phyloP scores from a whole-genome alignment of 495 filamentous ascomycete species.

The Parathielavia hyrcaniae region DNA sequence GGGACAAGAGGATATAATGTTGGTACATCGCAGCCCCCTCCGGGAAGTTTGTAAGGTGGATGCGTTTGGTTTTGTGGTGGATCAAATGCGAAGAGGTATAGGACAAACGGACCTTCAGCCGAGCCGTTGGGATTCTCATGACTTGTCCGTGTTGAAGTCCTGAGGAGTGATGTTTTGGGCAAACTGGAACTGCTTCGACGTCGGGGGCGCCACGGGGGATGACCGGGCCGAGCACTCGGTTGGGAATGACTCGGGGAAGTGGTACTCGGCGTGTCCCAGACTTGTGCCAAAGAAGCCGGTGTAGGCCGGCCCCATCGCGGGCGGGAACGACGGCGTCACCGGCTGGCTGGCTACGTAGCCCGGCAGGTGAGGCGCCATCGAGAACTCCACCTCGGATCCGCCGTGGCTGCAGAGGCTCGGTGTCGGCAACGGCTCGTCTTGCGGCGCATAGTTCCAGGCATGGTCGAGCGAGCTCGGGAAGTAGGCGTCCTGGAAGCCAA shows the following conservation, averaged over 20 bases:
- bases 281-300: slow-evolving; percentile 27
- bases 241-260: slow-evolving; percentile 39
- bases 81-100: background rate
- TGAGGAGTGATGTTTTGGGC: slow-evolving; percentile 46
- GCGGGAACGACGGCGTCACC: slow-evolving; percentile 40
- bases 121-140: background rate
- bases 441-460: slow-evolving; percentile 31
- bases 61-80: background rate
- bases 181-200: slow-evolving; percentile 45
- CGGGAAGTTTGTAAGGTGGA: background rate
- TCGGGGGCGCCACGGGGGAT: slow-evolving; percentile 35
- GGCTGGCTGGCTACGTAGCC: slow-evolving; percentile 41
- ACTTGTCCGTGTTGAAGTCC: slow-evolving; percentile 35
- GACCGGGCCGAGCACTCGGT: slow-evolving; percentile 38
- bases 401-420: slow-evolving; percentile 41
- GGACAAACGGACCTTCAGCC: background rate
- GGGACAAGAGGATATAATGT: background rate
- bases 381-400: slow-evolving; percentile 39
- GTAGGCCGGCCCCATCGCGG: slow-evolving; percentile 35
- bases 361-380: slow-evolving; percentile 34
- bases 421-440: slow-evolving; percentile 41
- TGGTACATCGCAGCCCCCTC: slow-evolving; percentile 13
- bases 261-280: slow-evolving; percentile 36
- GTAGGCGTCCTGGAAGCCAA: slow-evolving; percentile 32
- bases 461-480: slow-evolving; percentile 28